Percentiles rank a stretch among this genome's conserved stretches.
Evolutionary conservation across 225 moss, liverwort and hornwort genomes (phyloP).

Genomic region (Bryum argenteum): DNA sequence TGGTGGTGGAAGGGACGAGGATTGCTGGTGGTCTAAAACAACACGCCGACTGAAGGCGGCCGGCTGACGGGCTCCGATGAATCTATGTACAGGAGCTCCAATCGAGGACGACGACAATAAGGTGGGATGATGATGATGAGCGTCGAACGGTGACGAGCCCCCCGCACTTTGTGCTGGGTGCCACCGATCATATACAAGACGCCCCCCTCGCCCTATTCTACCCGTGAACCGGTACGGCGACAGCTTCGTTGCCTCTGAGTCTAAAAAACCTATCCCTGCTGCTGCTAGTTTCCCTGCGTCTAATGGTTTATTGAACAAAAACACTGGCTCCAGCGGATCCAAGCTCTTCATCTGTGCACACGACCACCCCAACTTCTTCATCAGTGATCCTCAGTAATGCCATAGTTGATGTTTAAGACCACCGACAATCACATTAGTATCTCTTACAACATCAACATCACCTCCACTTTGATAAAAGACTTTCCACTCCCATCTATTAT

Average conservation of each 20-base stretch:
- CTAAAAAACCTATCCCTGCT: slow-evolving; percentile 62
- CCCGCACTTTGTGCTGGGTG: slow-evolving; percentile 58
- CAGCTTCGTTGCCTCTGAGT: slow-evolving; percentile 53
- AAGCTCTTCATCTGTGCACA: slow-evolving; percentile 72
- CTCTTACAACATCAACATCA: too few relatives aligned
- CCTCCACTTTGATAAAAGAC: too few relatives aligned
- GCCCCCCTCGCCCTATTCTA: slow-evolving; percentile 95
- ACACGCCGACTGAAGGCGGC: slow-evolving; percentile 49
- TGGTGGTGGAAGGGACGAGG: too few relatives aligned
- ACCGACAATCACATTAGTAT: too few relatives aligned
- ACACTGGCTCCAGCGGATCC: slow-evolving; percentile 93
- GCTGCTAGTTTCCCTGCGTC: slow-evolving; percentile 84
- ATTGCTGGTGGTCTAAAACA: slow-evolving; percentile 40
- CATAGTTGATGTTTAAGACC: background rate
- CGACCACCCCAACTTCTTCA: background rate
- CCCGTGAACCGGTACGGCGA: slow-evolving; percentile 70
- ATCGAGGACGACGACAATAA: slow-evolving; percentile 39
- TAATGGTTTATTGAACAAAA: slow-evolving; percentile 93
- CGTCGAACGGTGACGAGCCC: slow-evolving; percentile 68
- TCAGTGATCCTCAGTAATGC: background rate
- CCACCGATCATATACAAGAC: slow-evolving; percentile 99
- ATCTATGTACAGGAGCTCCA: slow-evolving; percentile 79
- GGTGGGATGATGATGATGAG: slow-evolving; percentile 36
- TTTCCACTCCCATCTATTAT: too few relatives aligned
- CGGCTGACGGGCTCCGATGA: slow-evolving; percentile 53